Conservation (phyloP, 768 basidiomycete genomes). For the Mrakia hoshinonis region DNA sequence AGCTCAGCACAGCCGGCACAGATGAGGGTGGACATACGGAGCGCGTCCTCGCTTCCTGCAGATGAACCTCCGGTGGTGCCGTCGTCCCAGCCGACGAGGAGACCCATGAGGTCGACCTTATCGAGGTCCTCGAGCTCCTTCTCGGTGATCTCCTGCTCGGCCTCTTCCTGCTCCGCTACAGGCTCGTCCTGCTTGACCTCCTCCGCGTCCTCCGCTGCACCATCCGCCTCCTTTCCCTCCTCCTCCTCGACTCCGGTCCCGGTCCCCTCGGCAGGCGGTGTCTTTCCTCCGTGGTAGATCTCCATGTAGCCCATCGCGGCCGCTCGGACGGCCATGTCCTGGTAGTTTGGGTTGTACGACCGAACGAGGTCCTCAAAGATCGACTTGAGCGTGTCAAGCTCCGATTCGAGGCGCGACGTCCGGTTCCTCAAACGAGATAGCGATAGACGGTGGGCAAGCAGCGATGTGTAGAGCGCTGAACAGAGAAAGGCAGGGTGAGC, state of each 20-base stretch:
- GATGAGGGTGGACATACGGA: too few species aligned
- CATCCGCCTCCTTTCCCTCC: slow-evolving; percentile 42
- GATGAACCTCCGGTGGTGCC: not conserved
- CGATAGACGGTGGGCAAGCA: slow-evolving; percentile 63
- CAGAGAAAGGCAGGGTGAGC: not conserved
- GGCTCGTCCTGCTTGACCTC: slow-evolving; percentile 42
- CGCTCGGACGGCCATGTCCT: slow-evolving; percentile 97
- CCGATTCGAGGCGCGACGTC: slow-evolving; percentile 61
- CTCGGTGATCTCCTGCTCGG: slow-evolving; percentile 57
- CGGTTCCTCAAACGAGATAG: slow-evolving; percentile 68
- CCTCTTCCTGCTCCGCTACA: slow-evolving; percentile 38
- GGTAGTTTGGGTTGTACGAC: slow-evolving; percentile 96
- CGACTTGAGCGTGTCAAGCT: slow-evolving; percentile 67
- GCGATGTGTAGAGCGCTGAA: slow-evolving; percentile 69
- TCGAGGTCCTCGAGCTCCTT: slow-evolving; percentile 51
- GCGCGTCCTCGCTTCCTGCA: slow-evolving; percentile 46
- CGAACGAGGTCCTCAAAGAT: slow-evolving; percentile 71
- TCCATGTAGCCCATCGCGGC: slow-evolving; percentile 90
- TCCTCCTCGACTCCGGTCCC: slow-evolving; percentile 43
- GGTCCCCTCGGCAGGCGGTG: slow-evolving; percentile 26
- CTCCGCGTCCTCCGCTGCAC: slow-evolving; percentile 50
- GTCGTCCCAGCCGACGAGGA: slow-evolving; percentile 68
- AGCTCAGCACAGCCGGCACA: slow-evolving; percentile 51
- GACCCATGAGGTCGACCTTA: slow-evolving; percentile 56
- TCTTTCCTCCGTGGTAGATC: slow-evolving; percentile 34